Conservation (phyloP, 2,329 filamentous ascomycete species). For the Aspergillus sojae region DNA sequence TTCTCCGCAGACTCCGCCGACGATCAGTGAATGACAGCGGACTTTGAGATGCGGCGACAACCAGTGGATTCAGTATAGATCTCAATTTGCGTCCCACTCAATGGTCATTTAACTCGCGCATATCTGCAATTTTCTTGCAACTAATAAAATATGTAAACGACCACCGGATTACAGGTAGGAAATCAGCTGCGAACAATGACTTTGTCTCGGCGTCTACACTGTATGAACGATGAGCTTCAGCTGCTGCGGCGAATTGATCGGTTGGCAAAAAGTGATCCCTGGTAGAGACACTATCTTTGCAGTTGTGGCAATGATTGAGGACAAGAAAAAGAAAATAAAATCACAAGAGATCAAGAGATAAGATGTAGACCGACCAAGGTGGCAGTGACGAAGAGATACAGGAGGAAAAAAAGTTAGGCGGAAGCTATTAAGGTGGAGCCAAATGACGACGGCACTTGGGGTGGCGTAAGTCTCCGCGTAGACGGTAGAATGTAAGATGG, state of each 20-base stretch:
- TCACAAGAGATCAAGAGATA: background rate
- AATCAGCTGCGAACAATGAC: background rate
- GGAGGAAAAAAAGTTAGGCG: background rate
- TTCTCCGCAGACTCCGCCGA: background rate
- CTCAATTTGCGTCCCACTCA: background rate
- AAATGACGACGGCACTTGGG: constrained; percentile 2
- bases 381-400: background rate
- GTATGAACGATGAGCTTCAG: background rate
- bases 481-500: no score
- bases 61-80: background rate
- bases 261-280: background rate
- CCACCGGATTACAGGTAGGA: background rate
- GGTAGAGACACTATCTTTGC: background rate
- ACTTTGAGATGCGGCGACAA: background rate
- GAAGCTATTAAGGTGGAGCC: background rate
- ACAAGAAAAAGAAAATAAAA: background rate
- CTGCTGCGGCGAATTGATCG: background rate
- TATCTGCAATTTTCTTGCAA: background rate
- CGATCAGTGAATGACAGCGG: background rate
- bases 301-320: background rate
- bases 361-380: background rate
- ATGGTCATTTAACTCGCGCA: background rate
- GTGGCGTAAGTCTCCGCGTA: constrained; percentile 1
- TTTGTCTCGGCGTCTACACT: background rate
- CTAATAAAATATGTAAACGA: background rate